phyloP scores from a whole-genome alignment of 176 grass and related monocot species.

The Eragrostis curvula region DNA sequence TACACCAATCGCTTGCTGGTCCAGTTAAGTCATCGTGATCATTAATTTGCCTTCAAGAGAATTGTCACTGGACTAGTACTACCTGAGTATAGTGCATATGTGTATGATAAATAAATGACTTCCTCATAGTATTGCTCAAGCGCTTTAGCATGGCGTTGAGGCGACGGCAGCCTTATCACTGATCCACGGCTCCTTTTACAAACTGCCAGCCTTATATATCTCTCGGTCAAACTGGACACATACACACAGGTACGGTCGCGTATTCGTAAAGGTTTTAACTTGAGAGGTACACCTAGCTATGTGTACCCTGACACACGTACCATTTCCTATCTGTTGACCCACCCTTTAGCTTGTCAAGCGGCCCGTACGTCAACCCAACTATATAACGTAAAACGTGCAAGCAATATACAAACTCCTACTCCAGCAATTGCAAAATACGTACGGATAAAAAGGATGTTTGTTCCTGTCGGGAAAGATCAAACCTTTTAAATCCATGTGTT shows the following conservation, averaged over 20 bases:
- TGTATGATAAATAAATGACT: background rate
- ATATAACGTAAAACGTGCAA: constrained; percentile 13
- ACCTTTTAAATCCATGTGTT: no score
- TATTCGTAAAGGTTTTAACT: background rate
- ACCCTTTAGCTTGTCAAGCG: background rate
- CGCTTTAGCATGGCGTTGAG: background rate
- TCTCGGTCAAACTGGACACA: background rate
- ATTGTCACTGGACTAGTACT: no score
- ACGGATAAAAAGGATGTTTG: background rate
- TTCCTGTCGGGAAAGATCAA: no score
- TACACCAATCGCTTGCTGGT: no score
- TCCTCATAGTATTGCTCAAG: background rate
- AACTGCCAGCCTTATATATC: background rate
- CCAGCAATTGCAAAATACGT: background rate
- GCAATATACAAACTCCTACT: background rate
- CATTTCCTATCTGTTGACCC: background rate
- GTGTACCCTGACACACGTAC: background rate
- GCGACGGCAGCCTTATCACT: background rate
- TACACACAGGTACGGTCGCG: background rate
- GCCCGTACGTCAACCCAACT: no score
- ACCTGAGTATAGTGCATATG: background rate
- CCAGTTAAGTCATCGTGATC: no score
- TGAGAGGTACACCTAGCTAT: background rate
- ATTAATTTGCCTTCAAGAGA: no score
- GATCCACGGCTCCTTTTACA: background rate